Percentiles rank a stretch among this genome's conserved stretches.
phyloP scores from a whole-genome alignment of 148 eudicot genomes.

The Dianthus caryophyllus region DNA sequence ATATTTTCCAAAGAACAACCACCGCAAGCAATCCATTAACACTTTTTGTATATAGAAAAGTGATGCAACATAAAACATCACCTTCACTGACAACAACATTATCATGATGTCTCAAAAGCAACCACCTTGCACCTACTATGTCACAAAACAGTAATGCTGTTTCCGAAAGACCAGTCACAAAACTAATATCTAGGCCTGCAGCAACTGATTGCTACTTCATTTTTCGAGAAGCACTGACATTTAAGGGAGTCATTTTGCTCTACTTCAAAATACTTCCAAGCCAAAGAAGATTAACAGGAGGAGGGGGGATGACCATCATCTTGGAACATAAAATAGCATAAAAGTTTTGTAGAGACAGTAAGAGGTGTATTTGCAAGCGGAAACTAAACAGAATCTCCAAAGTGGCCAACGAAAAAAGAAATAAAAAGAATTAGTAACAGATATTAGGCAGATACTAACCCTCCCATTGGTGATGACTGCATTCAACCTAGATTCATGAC shows the following conservation, averaged over 20 bases:
- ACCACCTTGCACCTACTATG: background rate
- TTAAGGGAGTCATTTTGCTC: background rate
- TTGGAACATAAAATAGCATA: background rate
- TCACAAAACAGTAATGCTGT: background rate
- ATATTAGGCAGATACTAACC: conserved; percentile 43
- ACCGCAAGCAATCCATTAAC: background rate
- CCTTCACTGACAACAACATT: background rate
- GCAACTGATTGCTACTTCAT: background rate
- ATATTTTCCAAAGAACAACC: background rate
- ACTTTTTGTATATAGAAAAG: background rate
- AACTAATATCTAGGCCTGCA: background rate
- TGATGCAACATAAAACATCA: background rate
- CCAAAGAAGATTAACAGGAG: background rate
- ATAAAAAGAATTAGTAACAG: background rate
- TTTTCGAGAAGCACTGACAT: background rate
- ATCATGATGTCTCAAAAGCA: background rate
- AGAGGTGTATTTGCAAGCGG: background rate
- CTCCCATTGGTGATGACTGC: conserved; percentile 97
- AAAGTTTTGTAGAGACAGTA: background rate
- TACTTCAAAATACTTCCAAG: background rate
- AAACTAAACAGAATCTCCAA: background rate
- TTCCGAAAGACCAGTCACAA: background rate
- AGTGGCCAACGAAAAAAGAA: background rate
- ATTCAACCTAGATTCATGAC: conserved; percentile 48
- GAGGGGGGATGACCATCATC: background rate